Base-by-base conservation (phyloP, 306 rosid species). In the Prunus mume region DNA sequence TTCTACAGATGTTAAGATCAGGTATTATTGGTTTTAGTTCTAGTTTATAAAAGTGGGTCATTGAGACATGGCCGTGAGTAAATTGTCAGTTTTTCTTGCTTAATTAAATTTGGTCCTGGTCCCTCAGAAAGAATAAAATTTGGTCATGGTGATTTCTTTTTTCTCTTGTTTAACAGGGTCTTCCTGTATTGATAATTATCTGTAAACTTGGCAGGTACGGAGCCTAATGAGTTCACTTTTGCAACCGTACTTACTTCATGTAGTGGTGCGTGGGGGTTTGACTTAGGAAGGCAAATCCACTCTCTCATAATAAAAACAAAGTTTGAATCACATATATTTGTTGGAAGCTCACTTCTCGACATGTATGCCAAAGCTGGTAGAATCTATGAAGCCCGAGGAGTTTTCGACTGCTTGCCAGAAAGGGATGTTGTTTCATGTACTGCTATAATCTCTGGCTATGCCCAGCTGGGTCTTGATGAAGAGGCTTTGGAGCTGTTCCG, bases 301-400 rank as follows among this genome's bases (percentile, higher is more conserved):
- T 92, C 90, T 74, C 86, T 85, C 22, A 81, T 83, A 56, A 51
- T 86, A 62, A 94, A 89, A 81, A 84, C 81, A 56, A 82, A 85
- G 62, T 85, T 78, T 34, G 91, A 87, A 47, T 78, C 85, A 28
- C 95, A 94, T 71, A 86, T 90, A 54, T 89, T 77, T 82, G 97
- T 94, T 34, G 98, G 95, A 50, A 92, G 96, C 82, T 94, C 98
- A 49, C 96, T 90, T 52, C 97, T 89, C 49, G 96, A 94, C 83
- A 92, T 94, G 98, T 94, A 94, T 77, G 91, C 97, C 61, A 94
- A 92, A 84, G 83, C 85, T 69, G 91, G 95, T 68, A 86, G 82
- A 76, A 89, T 92, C 77, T 83, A 82, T 77, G 97, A 92, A 78
- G 97, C 96, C 60, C 82, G 58, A 74, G 70, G 75, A 28, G 76